Conservation (phyloP, 2,329 filamentous ascomycete genomes). For the Lachnellula occidentalis region DNA sequence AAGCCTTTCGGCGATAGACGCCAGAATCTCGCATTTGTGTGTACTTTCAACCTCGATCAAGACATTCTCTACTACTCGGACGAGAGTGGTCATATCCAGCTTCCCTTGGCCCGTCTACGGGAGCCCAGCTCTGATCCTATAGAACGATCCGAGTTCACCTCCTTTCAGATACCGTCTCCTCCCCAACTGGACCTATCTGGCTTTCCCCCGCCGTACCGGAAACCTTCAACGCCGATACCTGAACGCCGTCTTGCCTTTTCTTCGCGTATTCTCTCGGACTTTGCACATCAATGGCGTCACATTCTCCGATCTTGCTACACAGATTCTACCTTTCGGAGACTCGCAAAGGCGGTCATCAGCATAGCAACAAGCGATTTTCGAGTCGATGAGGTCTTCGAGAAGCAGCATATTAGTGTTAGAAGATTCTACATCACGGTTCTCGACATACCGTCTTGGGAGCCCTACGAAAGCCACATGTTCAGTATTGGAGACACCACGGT, state of each 20-base stretch:
- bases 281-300: constrained; percentile 12
- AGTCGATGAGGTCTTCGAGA: constrained; percentile 2
- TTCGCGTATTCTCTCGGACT: constrained; percentile 10
- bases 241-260: constrained; percentile 5
- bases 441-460: constrained; percentile 7
- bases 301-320: constrained; percentile 11
- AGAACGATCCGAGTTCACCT: constrained; percentile 3
- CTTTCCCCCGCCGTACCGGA: constrained; percentile 6
- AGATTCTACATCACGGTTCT: constrained; percentile 2
- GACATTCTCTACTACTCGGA: constrained; percentile 4
- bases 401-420: constrained; percentile 1
- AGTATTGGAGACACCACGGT: constrained; percentile 5
- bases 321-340: constrained; percentile 9
- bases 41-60: constrained; percentile 9
- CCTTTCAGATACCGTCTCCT: background rate
- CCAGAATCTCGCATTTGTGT: constrained; percentile 7
- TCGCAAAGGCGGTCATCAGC: constrained; percentile 10
- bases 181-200: background rate
- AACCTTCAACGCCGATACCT: background rate
- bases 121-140: background rate
- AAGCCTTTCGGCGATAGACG: constrained; percentile 13
- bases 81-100: background rate
- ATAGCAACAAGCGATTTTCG: constrained; percentile 10
- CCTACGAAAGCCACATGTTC: constrained; percentile 3
- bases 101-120: constrained; percentile 4